Percentiles rank a stretch among this genome's conserved stretches.
These are phyloP conservation scores for Salix arbutifolia DNA, from an alignment of 345 rosid species.

Conservation along the genomic window DNA sequence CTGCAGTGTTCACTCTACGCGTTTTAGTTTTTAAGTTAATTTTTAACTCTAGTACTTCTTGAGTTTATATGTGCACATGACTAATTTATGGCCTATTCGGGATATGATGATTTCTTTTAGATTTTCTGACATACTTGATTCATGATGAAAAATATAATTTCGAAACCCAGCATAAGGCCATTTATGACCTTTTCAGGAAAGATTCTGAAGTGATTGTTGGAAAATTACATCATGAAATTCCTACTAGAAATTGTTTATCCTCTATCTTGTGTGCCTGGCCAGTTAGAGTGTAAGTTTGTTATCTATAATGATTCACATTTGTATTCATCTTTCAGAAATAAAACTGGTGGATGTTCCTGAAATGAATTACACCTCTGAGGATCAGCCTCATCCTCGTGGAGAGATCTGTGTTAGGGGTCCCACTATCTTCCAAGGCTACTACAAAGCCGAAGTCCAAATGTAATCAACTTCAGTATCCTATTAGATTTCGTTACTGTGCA, in stretches of 20 bases:
- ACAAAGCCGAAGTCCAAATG: constrained; percentile 79
- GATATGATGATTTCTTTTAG: too few species aligned
- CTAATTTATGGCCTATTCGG: too few species aligned
- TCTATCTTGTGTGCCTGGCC: not conserved
- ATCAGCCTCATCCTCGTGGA: constrained; percentile 90
- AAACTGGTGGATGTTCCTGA: constrained; percentile 91
- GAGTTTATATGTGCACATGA: too few species aligned
- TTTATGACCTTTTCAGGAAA: too few species aligned
- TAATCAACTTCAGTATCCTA: constrained; percentile 22
- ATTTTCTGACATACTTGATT: too few species aligned
- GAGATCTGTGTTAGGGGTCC: constrained; percentile 94
- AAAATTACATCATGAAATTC: not conserved
- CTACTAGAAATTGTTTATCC: not conserved
- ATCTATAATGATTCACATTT: not conserved
- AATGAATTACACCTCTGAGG: constrained; percentile 87
- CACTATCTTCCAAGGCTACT: constrained; percentile 75
- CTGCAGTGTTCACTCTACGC: too few species aligned
- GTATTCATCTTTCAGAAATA: constrained; percentile 49
- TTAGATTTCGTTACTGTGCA: constrained; percentile 5
- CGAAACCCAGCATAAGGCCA: too few species aligned
- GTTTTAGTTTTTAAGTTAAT: too few species aligned
- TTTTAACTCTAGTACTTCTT: not conserved
- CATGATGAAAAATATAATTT: too few species aligned
- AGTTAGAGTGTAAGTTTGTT: not conserved
- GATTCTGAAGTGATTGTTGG: too few species aligned